phyloP scores from a whole-genome alignment of 2,329 filamentous ascomycete species.

The Sporothrix dimorphospora region DNA sequence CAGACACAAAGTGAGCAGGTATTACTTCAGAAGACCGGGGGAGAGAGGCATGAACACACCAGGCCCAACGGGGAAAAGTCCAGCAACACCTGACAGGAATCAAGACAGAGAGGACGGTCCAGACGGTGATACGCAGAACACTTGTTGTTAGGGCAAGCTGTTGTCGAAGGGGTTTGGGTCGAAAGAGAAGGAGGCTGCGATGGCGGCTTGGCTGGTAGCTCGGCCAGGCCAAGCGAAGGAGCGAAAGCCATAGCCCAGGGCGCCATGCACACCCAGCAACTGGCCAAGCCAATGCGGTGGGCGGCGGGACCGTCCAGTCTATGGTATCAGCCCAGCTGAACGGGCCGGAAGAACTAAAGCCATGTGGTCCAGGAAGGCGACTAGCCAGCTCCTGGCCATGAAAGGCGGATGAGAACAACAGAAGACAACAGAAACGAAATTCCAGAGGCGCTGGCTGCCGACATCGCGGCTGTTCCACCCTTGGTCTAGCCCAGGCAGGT shows the following conservation, averaged over 20 bases:
- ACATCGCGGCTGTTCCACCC: constrained; percentile 2
- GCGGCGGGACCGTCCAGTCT: not conserved
- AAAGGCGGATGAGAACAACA: not conserved
- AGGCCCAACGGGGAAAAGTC: not conserved
- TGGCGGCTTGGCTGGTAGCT: not conserved
- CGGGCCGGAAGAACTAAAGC: not conserved
- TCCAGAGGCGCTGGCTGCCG: not conserved
- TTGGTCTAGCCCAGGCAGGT: not conserved
- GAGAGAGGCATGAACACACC: not conserved
- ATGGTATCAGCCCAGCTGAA: not conserved
- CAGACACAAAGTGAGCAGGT: too few species aligned
- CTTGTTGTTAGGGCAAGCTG: not conserved
- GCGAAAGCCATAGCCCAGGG: not conserved
- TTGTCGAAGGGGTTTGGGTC: not conserved
- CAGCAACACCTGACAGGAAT: not conserved
- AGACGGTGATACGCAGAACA: not conserved
- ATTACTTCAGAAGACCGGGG: not conserved
- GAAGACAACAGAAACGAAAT: not conserved
- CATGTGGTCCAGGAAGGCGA: not conserved
- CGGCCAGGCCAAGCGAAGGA: not conserved
- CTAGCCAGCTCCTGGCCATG: not conserved
- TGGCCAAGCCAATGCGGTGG: not conserved
- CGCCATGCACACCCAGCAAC: not conserved
- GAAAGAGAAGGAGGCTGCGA: not conserved
- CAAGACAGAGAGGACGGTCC: not conserved